Evolutionary conservation across 768 basidiomycete genomes (phyloP).

Genomic region (Hygrophoropsis aurantiaca): DNA sequence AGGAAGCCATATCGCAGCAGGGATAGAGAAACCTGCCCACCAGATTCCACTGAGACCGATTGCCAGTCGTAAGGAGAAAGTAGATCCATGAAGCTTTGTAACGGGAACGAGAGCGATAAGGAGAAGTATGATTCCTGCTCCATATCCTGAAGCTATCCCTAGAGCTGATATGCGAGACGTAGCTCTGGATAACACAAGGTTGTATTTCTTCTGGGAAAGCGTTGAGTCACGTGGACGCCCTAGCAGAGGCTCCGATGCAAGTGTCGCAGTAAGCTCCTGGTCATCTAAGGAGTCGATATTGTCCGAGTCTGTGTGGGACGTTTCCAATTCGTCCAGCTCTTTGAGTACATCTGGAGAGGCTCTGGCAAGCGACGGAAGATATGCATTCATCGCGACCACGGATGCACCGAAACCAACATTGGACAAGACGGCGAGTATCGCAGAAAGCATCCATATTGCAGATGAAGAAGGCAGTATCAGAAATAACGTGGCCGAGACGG

Average conservation of each 20-base stretch:
- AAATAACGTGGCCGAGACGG: conserved; percentile 67
- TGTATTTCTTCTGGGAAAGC: conserved; percentile 44
- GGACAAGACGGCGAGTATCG: conserved; percentile 70
- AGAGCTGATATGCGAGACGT: conserved; percentile 82
- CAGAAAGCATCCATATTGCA: conserved; percentile 64
- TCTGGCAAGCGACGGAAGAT: conserved; percentile 73
- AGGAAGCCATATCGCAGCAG: conserved; percentile 76
- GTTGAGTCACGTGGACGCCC: conserved; percentile 15
- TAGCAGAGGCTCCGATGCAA: conserved; percentile 34
- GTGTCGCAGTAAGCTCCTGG: conserved; percentile 19
- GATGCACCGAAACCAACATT: conserved; percentile 88
- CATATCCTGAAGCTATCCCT: conserved; percentile 86
- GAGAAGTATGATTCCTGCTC: conserved; percentile 76
- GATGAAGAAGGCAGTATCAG: conserved; percentile 73
- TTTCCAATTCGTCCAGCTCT: conserved; percentile 24
- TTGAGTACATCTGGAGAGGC: conserved; percentile 58
- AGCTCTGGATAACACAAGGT: conserved; percentile 60
- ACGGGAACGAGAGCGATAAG: conserved; percentile 80
- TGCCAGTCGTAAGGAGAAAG: conserved; percentile 75
- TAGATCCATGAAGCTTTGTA: conserved; percentile 67
- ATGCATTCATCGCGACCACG: conserved; percentile 87
- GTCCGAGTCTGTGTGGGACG: conserved; percentile 1
- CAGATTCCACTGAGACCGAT: conserved; percentile 84
- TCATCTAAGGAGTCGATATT: conserved; percentile 2
- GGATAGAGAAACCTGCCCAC: conserved; percentile 85